Base-by-base conservation (phyloP, 2,329 filamentous ascomycete genomes). In the Phaeosphaeriaceae sp. region DNA sequence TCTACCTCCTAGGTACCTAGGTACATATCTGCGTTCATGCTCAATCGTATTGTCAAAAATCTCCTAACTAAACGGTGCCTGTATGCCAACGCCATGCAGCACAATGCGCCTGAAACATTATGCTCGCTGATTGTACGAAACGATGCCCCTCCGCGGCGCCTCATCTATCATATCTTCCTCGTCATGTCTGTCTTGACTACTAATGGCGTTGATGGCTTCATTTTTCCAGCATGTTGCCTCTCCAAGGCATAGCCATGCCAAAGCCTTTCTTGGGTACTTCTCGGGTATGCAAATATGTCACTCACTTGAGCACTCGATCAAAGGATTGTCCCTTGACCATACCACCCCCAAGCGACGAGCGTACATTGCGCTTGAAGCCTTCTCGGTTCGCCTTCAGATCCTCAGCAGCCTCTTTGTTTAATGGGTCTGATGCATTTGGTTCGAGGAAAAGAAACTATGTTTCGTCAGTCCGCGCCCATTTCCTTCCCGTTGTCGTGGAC, bases 391-490 rank as follows among this genome's bases (percentile, higher is more conserved):
- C 81, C 65, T 93, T 86, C 62, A 99, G 79, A 70, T 97, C 94
- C 54, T 97, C 92, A 3, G 94, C 94, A 0, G 94, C 94, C 68
- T 97, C 93, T 80, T 99, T 97, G 77, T 99, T 99, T 53, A 99
- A 79, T n/a, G 94, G 94, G 70, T 99, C 94, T 40, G 89, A 92
- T 8, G 94, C 92, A 70, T 99, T 99, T 15, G 94, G 94, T 74
- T 99, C 94, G 55, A 97, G 86, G 82, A 99, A 99, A 42, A 99
- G 82, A 71, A 97, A 97, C 88, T 96, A 74, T 39, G 7, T 28
- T 9, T 32, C 17, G 28, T 59, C 20, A 57, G 48, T 17, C 4
- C 15, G 50, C 43, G 36, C 32, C 29, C 29, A 38, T 36, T 17
- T 30, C 36, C 7, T 17, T 11, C 28, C 13, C 18, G 21, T 32